Evolutionary conservation across 2,329 filamentous ascomycete genomes (phyloP), one percentile per base, ranked within the genome.

Genomic region (Geosmithia flava): DNA sequence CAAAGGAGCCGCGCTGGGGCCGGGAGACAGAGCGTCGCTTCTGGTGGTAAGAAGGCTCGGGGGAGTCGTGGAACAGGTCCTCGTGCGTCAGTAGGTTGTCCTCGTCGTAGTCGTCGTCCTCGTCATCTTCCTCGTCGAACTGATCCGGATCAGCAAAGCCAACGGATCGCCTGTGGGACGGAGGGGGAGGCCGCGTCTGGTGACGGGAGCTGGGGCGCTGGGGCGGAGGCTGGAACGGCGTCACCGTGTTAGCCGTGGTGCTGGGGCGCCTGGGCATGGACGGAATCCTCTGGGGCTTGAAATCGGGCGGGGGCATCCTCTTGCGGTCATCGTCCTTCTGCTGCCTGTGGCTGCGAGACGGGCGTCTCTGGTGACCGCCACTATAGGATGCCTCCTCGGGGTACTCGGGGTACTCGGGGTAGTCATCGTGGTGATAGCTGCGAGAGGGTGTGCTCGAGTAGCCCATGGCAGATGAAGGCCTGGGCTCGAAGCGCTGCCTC

Each of bases 241-340:
- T 54, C 7, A 55, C 51, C 23, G 55, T 53, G 33, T 29, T 40
- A 16, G 49, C 46, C 7, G 49, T 48, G 11, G 49, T 50, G 29
- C 46, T 45, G 7, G 49, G 46, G 20, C 47, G 47, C 2, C 47
- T 40, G n/a, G 47, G 47, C 17, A 44, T 44, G 11, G 20, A 19
- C 20, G 33, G 43, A 7, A 62, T 58, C 11, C 33, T 11, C 33
- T 37, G 33, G 33, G 63, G 63, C 52, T 63, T 54, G 23, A 51
- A 56, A 2, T 58, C 58, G 3, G 72, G 72, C 11, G 74, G 73
- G 20, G 75, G 74, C 72, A 76, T 75, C 29, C 64, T 62, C 46
- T 56, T 60, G 30, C 68, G 65, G 47, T 74, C 71, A 1, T 74
- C 68, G 1, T 70, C 65, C 17, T 47, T 20, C 44, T 49, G 30